A percentile compares a stretch with the other conserved stretches of the same genome.
Conservation (phyloP, 495 filamentous ascomycete species). For the Bombardia bombarda region DNA sequence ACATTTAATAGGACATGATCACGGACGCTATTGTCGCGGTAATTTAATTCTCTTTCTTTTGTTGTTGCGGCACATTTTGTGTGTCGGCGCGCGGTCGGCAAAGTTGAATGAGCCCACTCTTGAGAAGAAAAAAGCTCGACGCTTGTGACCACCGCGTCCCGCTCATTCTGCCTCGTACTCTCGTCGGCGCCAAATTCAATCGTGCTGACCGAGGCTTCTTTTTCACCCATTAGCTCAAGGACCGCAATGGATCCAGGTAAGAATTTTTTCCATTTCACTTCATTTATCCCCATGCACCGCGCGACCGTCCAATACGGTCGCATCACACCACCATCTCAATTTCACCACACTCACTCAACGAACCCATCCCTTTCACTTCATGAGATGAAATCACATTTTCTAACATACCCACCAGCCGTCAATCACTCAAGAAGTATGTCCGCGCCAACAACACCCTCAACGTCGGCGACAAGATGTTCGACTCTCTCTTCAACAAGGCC, state of each 20-base stretch:
- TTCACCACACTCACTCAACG: neutral
- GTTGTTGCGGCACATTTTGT: constrained; percentile 26
- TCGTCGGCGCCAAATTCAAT: constrained; percentile 13
- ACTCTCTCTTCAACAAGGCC: constrained; percentile 87
- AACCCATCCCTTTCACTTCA: constrained; percentile 4
- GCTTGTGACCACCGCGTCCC: constrained; percentile 6
- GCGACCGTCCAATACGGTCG: neutral
- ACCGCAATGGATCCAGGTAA: constrained; percentile 57
- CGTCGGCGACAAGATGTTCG: constrained; percentile 66
- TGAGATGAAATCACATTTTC: constrained; percentile 20
- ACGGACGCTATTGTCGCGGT: constrained; percentile 60
- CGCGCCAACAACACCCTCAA: constrained; percentile 86
- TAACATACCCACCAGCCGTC: constrained; percentile 56
- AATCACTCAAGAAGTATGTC: constrained; percentile 97
- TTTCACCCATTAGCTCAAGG: constrained; percentile 48
- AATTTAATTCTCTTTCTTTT: constrained; percentile 35
- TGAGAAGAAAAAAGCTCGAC: too few species aligned
- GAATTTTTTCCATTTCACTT: constrained; percentile 1
- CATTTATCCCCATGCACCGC: constrained; percentile 5
- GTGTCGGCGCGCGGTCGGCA: constrained; percentile 11
- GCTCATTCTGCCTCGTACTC: neutral
- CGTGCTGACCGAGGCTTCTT: constrained; percentile 41
- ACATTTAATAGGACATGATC: constrained; percentile 52
- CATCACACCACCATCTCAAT: neutral
- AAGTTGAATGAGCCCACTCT: constrained; percentile 12